Conservation (phyloP, 345 rosid genomes). For the Barbarea vulgaris region DNA sequence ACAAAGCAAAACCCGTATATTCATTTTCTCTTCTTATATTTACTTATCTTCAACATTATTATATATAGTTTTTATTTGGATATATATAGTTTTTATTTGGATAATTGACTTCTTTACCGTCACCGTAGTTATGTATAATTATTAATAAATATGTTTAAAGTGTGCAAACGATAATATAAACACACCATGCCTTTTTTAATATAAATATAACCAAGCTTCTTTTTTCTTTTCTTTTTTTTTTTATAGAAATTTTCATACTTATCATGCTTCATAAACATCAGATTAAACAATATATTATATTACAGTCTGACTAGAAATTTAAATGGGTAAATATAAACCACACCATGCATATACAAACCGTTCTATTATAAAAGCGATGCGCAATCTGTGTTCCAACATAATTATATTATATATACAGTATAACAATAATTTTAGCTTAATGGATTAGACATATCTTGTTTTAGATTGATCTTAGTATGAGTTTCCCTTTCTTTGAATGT, state of each 20-base stretch:
- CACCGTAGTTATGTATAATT: no score
- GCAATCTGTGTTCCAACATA: not conserved
- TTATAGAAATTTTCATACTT: no score
- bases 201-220: no score
- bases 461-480: no score
- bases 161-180: no score
- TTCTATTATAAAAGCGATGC: not conserved
- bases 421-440: not conserved
- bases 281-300: not conserved
- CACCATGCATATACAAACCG: slow-evolving; percentile 24
- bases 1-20: not conserved
- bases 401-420: no score
- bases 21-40: no score
- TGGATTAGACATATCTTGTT: not conserved
- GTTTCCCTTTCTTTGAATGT: no score
- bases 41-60: not conserved
- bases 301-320: not conserved
- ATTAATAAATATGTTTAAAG: no score
- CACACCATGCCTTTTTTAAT: slow-evolving; percentile 12
- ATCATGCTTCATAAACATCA: not conserved
- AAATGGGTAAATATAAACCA: not conserved
- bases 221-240: no score
- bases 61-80: no score
- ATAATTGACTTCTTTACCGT: not conserved
- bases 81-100: not conserved